A percentile compares a stretch with the other conserved stretches of the same genome.
phyloP scores from a whole-genome alignment of 306 rosid genomes.

The Purshia tridentata region DNA sequence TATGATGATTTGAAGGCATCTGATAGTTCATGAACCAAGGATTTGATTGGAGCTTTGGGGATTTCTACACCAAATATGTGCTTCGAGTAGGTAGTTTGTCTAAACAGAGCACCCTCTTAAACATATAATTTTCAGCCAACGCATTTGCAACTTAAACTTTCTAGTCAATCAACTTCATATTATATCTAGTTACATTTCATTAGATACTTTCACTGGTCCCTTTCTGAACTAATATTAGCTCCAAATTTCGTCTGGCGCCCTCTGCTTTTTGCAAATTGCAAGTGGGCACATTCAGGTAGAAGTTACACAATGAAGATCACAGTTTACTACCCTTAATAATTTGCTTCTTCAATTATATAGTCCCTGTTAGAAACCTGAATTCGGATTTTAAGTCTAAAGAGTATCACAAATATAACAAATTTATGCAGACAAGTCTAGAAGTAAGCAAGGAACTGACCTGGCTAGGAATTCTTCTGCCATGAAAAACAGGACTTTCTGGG shows the following conservation, averaged over 20 bases:
- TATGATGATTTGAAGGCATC: background rate
- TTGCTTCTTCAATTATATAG: background rate
- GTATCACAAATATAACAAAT: background rate
- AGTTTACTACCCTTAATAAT: background rate
- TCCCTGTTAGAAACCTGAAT: background rate
- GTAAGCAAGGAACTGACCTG: constrained; percentile 52
- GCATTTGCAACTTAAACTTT: background rate
- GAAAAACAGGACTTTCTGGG: constrained; percentile 55
- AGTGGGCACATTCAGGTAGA: no score
- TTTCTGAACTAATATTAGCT: constrained; percentile 2
- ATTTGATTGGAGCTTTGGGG: background rate
- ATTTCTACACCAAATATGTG: background rate
- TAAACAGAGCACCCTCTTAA: background rate
- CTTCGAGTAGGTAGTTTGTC: constrained; percentile 6
- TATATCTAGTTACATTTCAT: background rate
- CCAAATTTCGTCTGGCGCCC: background rate
- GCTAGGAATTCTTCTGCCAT: constrained; percentile 71
- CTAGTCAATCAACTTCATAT: background rate
- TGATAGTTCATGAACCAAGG: background rate
- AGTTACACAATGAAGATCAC: background rate
- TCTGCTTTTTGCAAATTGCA: background rate
- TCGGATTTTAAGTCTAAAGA: background rate
- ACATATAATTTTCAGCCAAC: background rate
- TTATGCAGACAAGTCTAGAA: background rate
- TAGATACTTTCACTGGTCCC: background rate